A percentile compares a stretch with the other conserved stretches of the same genome.
phyloP scores from a whole-genome alignment of 2,329 filamentous ascomycete genomes.

The Fusarium sp. region DNA sequence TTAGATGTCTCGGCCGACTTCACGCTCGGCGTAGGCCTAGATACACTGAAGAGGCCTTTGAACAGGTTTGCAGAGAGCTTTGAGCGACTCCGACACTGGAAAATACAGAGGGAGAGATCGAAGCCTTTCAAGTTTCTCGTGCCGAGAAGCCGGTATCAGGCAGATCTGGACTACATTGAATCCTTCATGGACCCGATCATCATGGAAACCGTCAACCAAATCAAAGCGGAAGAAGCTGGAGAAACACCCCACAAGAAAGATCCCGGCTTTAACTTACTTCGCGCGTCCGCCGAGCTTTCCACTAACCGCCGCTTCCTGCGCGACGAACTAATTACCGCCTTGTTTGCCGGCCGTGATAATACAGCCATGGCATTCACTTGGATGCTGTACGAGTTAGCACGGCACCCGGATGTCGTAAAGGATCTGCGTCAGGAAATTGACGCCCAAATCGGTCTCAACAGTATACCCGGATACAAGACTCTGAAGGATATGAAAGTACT shows the following conservation, averaged over 20 bases:
- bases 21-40: constrained; percentile 1
- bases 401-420: not conserved
- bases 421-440: not conserved
- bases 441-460: not conserved
- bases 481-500: not conserved
- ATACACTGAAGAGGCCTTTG: not conserved
- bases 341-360: constrained; percentile 3
- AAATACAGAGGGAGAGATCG: constrained; percentile 1
- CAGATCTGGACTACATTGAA: constrained; percentile 3
- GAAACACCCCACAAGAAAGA: not conserved
- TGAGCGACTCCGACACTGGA: constrained; percentile 4
- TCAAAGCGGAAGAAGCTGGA: constrained; percentile 5
- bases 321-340: not conserved
- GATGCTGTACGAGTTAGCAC: not conserved
- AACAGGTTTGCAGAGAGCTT: constrained; percentile 5
- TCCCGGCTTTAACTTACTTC: constrained; percentile 3
- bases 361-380: constrained; percentile 1
- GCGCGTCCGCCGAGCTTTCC: constrained; percentile 5
- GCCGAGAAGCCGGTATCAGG: constrained; percentile 3
- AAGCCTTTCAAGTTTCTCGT: constrained; percentile 7
- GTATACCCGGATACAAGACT: constrained; percentile 6
- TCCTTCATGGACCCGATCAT: constrained; percentile 1
- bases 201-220: constrained; percentile 1
- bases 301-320: not conserved
- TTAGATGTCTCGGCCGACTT: constrained; percentile 4